A percentile compares a stretch with the other conserved stretches of the same genome.
phyloP scores from a whole-genome alignment of 805 yeast genomes.

The Saccharomycopsis sp. region DNA sequence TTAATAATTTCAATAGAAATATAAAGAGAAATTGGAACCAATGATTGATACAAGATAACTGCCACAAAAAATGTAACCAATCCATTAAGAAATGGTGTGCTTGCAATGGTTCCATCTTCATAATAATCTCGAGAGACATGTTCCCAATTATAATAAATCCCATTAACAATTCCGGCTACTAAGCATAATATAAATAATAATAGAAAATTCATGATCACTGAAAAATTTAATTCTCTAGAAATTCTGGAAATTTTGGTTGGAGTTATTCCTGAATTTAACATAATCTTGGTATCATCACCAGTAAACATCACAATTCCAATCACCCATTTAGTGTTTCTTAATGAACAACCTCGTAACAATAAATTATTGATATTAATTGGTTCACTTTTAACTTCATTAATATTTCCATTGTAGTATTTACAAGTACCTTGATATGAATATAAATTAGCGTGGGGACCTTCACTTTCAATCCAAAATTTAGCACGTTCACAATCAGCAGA shows the following conservation, averaged over 20 bases:
- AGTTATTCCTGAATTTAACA: slow-evolving; percentile 73
- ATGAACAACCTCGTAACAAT: slow-evolving; percentile 66
- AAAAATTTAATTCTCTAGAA: slow-evolving; percentile 61
- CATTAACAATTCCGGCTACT: slow-evolving; percentile 63
- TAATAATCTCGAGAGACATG: slow-evolving; percentile 51
- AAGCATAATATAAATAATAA: slow-evolving; percentile 62
- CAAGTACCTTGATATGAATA: slow-evolving; percentile 72
- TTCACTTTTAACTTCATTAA: slow-evolving; percentile 43
- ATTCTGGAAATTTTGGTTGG: slow-evolving; percentile 74
- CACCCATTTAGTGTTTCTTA: slow-evolving; percentile 79
- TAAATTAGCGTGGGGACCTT: slow-evolving; percentile 76
- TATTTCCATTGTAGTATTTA: slow-evolving; percentile 39
- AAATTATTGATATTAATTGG: slow-evolving; percentile 55
- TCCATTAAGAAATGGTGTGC: slow-evolving; percentile 61
- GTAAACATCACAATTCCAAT: slow-evolving; percentile 72
- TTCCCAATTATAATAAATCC: slow-evolving; percentile 46
- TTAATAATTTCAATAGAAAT: slow-evolving; percentile 78
- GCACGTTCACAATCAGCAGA: slow-evolving; percentile 43
- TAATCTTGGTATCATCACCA: slow-evolving; percentile 73
- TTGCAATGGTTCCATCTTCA: slow-evolving; percentile 66
- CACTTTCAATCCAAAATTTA: slow-evolving; percentile 67
- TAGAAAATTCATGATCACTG: slow-evolving; percentile 60
- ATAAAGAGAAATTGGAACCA: slow-evolving; percentile 78
- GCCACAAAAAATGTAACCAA: slow-evolving; percentile 69
- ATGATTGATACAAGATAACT: slow-evolving; percentile 65